phyloP scores from a whole-genome alignment of 2,329 filamentous ascomycete genomes.

The Orbilia javanica region DNA sequence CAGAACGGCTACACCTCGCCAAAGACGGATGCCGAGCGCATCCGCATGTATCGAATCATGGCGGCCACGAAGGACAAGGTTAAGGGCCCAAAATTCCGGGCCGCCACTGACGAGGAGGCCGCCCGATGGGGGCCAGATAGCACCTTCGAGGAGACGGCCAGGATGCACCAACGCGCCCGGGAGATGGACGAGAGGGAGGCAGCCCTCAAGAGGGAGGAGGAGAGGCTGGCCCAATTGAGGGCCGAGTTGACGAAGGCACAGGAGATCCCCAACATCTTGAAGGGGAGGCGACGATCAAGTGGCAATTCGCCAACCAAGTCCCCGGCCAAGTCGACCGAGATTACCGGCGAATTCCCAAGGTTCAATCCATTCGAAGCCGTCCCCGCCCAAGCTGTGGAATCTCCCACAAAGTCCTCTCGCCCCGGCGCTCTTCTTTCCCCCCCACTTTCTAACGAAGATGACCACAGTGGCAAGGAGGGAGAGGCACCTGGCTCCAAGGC shows the following conservation, averaged over 20 bases:
- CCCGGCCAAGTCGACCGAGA: neutral
- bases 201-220: slow-evolving; percentile 1
- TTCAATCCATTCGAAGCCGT: slow-evolving; percentile 52
- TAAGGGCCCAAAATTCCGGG: neutral
- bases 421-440: slow-evolving; percentile 38
- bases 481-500: slow-evolving; percentile 45
- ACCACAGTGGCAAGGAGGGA: slow-evolving; percentile 38
- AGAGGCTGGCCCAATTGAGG: neutral
- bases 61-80: slow-evolving; percentile 9
- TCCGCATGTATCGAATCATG: slow-evolving; percentile 10
- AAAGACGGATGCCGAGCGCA: slow-evolving; percentile 18
- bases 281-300: neutral
- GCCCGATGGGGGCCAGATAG: neutral
- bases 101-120: neutral
- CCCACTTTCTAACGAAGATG: slow-evolving; percentile 46
- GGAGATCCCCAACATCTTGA: neutral
- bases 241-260: neutral
- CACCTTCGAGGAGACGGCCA: neutral
- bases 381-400: neutral
- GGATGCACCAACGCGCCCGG: slow-evolving; percentile 5
- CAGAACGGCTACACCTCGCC: neutral
- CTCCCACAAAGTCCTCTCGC: slow-evolving; percentile 15
- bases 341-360: slow-evolving; percentile 26
- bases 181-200: slow-evolving; percentile 29
- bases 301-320: slow-evolving; percentile 1